These are phyloP conservation scores for Noccaea caerulescens DNA, from an alignment of 345 rosid species.

Conservation along the genomic window DNA sequence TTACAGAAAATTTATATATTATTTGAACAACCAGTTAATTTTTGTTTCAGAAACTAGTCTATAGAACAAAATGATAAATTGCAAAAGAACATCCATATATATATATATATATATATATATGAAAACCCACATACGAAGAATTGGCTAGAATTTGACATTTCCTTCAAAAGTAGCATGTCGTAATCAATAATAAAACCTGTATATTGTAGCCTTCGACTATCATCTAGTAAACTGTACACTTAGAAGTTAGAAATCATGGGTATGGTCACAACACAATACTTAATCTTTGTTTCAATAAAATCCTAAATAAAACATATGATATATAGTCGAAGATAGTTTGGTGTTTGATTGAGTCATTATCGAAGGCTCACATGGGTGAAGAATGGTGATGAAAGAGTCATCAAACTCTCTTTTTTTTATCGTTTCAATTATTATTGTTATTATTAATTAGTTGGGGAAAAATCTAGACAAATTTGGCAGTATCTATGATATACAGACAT, in stretches of 20 bases:
- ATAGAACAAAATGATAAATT: neutral
- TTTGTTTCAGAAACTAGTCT: neutral
- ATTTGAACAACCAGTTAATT: neutral
- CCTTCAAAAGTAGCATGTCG: constrained; percentile 7
- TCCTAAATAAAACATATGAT: constrained; percentile 16
- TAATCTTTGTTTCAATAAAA: constrained; percentile 33
- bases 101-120: neutral
- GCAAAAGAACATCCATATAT: neutral
- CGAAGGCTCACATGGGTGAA: constrained; percentile 60
- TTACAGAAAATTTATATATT: neutral
- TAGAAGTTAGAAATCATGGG: constrained; percentile 39
- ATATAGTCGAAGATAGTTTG: constrained; percentile 15
- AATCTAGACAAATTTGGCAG: constrained; percentile 44
- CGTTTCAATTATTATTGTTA: constrained; percentile 27
- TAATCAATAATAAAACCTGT: neutral
- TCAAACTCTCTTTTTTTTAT: neutral
- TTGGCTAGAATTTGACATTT: constrained; percentile 13
- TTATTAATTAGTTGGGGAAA: constrained; percentile 45
- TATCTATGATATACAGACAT: constrained; percentile 49
- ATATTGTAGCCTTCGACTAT: neutral
- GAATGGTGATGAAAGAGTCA: constrained; percentile 59
- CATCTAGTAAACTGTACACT: constrained; percentile 26
- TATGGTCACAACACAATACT: constrained; percentile 14
- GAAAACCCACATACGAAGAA: constrained; percentile 12
- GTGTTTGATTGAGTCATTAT: constrained; percentile 47